Evolutionary conservation across 2,329 filamentous ascomycete species (phyloP).

Genomic region (Cladosporium sp.): DNA sequence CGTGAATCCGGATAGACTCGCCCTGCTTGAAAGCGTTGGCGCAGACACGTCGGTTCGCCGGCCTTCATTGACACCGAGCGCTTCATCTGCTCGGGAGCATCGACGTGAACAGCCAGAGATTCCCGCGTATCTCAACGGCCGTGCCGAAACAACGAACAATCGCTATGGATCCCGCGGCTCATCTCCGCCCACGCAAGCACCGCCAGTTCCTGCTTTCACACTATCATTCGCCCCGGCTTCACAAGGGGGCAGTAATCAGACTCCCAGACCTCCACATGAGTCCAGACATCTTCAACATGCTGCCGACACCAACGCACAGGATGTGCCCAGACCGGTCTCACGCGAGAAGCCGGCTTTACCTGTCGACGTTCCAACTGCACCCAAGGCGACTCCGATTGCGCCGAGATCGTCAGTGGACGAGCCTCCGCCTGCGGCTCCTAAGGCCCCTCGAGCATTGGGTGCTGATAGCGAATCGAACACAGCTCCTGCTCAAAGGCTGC

Average conservation of each 20-base stretch:
- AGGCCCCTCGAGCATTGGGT: slow-evolving; percentile 33
- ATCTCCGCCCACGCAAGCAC: slow-evolving; percentile 55
- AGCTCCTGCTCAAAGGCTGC: slow-evolving; percentile 29
- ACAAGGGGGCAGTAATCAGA: slow-evolving; percentile 26
- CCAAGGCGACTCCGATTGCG: slow-evolving; percentile 43
- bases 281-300: slow-evolving; percentile 13
- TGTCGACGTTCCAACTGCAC: slow-evolving; percentile 33
- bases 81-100: slow-evolving; percentile 15
- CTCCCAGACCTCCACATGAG: slow-evolving; percentile 30
- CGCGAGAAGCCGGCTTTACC: slow-evolving; percentile 11
- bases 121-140: slow-evolving; percentile 46
- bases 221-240: slow-evolving; percentile 35
- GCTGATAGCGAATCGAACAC: slow-evolving; percentile 27
- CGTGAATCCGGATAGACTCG: slow-evolving; percentile 36
- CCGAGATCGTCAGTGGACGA: slow-evolving; percentile 32
- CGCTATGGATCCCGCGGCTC: slow-evolving; percentile 48
- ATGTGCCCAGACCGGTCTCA: slow-evolving; percentile 9
- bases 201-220: slow-evolving; percentile 56
- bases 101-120: slow-evolving; percentile 36
- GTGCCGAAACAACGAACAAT: slow-evolving; percentile 48
- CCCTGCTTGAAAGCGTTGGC: slow-evolving; percentile 35
- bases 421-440: slow-evolving; percentile 34
- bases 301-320: slow-evolving; percentile 10
- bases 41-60: slow-evolving; percentile 30
- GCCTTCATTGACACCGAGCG: slow-evolving; percentile 23